A percentile compares a stretch with the other conserved stretches of the same genome.
phyloP scores from a whole-genome alignment of 495 filamentous ascomycete species.

The Penicillium cinerascens region DNA sequence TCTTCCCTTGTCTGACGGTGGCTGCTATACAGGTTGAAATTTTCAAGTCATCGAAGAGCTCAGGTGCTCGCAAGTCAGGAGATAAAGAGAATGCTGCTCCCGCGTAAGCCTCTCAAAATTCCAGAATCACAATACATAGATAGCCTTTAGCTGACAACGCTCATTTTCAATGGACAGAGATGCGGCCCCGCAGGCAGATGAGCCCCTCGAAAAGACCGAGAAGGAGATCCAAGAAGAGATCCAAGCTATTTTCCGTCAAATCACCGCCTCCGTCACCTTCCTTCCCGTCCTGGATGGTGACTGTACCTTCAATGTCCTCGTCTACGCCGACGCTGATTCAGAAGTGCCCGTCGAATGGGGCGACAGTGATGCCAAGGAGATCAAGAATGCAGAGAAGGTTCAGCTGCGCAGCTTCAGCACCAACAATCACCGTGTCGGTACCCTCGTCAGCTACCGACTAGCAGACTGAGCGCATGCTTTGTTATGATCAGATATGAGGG shows the following conservation, averaged over 20 bases:
- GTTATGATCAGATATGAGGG: slow-evolving; percentile 20
- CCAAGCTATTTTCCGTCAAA: slow-evolving; percentile 92
- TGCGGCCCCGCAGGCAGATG: slow-evolving; percentile 27
- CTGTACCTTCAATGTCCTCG: slow-evolving; percentile 97
- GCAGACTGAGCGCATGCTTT: slow-evolving; percentile 30
- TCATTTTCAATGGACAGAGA: slow-evolving; percentile 22
- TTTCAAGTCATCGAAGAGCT: slow-evolving; percentile 55
- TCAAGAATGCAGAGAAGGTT: slow-evolving; percentile 92
- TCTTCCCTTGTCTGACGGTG: slow-evolving; percentile 4
- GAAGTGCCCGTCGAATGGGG: slow-evolving; percentile 99
- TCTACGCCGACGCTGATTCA: slow-evolving; percentile 94
- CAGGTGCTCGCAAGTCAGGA: slow-evolving; percentile 42
- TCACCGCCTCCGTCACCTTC: slow-evolving; percentile 96
- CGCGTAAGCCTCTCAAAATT: slow-evolving; percentile 42
- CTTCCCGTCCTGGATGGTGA: slow-evolving; percentile 86
- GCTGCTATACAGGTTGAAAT: slow-evolving; percentile 59
- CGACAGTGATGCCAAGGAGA: slow-evolving; percentile 97
- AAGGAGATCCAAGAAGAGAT: slow-evolving; percentile 94
- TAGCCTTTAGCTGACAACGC: background rate
- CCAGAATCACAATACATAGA: background rate
- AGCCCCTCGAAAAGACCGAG: slow-evolving; percentile 71
- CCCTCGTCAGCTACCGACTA: slow-evolving; percentile 82
- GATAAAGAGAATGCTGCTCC: slow-evolving; percentile 62
- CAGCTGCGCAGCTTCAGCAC: slow-evolving; percentile 95
- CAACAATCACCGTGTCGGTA: slow-evolving; percentile 87